A percentile compares a stretch with the other conserved stretches of the same genome.
Evolutionary conservation across 2,329 filamentous ascomycete species (phyloP).

Genomic region (Westerdykella ornata): DNA sequence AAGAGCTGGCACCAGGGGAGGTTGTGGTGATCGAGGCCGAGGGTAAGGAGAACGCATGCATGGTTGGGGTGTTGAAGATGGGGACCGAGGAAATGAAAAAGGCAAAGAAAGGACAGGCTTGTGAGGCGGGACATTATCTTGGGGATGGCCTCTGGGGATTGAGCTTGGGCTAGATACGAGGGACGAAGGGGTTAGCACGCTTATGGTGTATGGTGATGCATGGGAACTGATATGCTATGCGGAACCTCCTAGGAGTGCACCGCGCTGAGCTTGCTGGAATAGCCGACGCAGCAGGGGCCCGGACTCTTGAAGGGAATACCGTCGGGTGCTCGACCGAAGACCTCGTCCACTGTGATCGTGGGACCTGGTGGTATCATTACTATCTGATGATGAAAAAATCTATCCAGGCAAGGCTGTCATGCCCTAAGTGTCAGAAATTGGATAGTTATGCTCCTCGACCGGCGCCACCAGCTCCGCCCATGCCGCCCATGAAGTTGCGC

Average conservation of each 20-base stretch:
- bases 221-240: no score
- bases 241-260: no score
- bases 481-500: constrained; percentile 61
- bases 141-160: constrained; percentile 91
- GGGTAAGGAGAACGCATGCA: constrained; percentile 85
- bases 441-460: constrained; percentile 10
- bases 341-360: no score
- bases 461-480: constrained; percentile 29
- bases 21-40: constrained; percentile 87
- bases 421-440: no score
- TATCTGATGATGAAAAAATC: no score
- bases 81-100: constrained; percentile 88
- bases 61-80: constrained; percentile 75
- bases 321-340: no score
- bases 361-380: no score
- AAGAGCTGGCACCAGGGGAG: constrained; percentile 71
- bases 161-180: constrained; percentile 44
- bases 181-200: neutral
- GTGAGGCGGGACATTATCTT: constrained; percentile 88
- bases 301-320: no score
- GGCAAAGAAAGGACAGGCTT: constrained; percentile 88
- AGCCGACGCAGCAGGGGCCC: no score
- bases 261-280: no score
- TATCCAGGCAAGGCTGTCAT: no score
- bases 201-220: neutral